These are phyloP conservation scores for Boletus vermiculosoides DNA, from an alignment of 768 basidiomycete genomes.

Conservation along the genomic window DNA sequence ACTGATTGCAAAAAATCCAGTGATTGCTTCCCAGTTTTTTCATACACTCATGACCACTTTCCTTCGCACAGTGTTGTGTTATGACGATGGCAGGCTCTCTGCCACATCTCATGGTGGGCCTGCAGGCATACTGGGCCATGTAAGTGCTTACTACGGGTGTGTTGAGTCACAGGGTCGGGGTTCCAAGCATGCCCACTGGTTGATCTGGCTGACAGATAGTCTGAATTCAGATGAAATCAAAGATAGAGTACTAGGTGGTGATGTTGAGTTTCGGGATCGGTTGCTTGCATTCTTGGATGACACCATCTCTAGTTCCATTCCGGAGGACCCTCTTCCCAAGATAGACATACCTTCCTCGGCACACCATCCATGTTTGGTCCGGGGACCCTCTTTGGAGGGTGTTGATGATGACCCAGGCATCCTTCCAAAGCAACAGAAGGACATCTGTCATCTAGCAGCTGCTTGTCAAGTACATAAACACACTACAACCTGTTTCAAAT, in stretches of 20 bases:
- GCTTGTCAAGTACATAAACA: background rate
- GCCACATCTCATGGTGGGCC: too few species aligned
- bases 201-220: background rate
- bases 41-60: too few species aligned
- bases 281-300: background rate
- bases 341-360: background rate
- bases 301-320: background rate
- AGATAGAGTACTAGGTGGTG: fast-evolving
- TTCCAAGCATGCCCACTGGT: background rate
- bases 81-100: too few species aligned
- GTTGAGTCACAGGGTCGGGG: background rate
- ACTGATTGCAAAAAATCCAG: too few species aligned
- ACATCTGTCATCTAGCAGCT: background rate
- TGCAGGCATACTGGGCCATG: background rate
- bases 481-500: background rate
- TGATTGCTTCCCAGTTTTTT: too few species aligned
- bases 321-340: fast-evolving
- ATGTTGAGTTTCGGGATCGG: background rate
- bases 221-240: background rate
- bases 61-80: too few species aligned
- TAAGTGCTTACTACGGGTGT: background rate
- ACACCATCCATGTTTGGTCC: background rate
- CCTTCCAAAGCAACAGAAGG: background rate
- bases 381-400: too few species aligned
- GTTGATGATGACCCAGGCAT: too few species aligned